Percentiles rank a stretch among this genome's conserved stretches.
phyloP scores from a whole-genome alignment of 225 moss, liverwort and hornwort genomes.

The Pseudisothecium myosuroides region DNA sequence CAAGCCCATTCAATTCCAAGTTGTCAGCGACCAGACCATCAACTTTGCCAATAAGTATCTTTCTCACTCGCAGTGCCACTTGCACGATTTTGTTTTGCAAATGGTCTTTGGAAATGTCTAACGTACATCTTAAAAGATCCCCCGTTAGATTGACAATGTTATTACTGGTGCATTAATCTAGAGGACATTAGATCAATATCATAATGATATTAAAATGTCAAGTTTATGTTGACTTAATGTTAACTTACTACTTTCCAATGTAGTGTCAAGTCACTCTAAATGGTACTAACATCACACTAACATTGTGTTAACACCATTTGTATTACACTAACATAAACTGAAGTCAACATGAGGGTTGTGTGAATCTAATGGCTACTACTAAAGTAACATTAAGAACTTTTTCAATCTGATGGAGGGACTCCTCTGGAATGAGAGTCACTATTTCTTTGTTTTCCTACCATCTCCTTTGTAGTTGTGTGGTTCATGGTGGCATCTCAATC shows the following conservation, averaged over 20 bases:
- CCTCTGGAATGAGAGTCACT: neutral
- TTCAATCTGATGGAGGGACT: neutral
- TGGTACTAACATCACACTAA: neutral
- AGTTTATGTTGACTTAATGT: neutral
- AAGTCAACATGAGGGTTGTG: neutral
- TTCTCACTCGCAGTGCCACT: neutral
- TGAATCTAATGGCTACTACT: neutral
- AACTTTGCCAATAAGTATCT: constrained; percentile 84
- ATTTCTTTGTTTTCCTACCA: neutral
- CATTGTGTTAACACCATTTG: neutral
- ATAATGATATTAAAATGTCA: neutral
- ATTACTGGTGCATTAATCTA: neutral
- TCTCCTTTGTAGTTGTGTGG: neutral
- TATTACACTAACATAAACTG: neutral
- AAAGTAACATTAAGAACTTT: neutral
- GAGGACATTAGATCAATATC: neutral
- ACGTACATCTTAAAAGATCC: neutral
- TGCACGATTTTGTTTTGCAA: neutral
- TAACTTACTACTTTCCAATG: neutral
- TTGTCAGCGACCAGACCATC: constrained; percentile 95
- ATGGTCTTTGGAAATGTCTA: neutral
- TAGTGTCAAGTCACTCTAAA: neutral
- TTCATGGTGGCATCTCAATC: neutral
- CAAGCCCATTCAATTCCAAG: constrained; percentile 83
- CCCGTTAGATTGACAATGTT: neutral